Evolutionary conservation across 2,329 filamentous ascomycete species (phyloP), one percentile per base, ranked within the genome.

Genomic region (Byssothecium circinans): DNA sequence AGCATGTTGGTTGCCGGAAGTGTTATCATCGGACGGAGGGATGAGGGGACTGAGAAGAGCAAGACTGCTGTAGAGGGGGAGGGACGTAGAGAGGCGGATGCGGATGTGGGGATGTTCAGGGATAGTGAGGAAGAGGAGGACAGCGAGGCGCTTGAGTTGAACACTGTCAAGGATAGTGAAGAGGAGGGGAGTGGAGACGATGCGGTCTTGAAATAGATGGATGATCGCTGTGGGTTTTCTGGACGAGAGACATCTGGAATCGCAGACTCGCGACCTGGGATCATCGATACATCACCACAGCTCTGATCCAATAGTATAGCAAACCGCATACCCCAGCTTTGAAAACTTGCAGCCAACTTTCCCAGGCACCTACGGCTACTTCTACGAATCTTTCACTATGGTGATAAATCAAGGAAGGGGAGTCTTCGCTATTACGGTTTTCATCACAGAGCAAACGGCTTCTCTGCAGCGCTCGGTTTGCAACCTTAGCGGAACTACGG

Each of bases 11-110:
- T 91, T 1, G 85, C 81, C 0, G 88, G 88, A 2, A 91, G 88
- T 55, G 87, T 92, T 35, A 85, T 92, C 49, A 87, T 91, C 54
- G 88, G 88, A 2, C 77, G 81, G 45, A 82, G 88, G 58, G 85
- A 87, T 48, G 84, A 85, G 44, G 70, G 68, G 1, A 63, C 22
- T 3, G 36, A 10, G 22, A 25, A 8, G 8, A 25, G 23, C 12
- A 17, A 20, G 6, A n/a, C n/a, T n/a, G n/a, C 12, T n/a, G 20
- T 4, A 39, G 14, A 27, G 6, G 36, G 5, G 14, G 17, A 8
- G 53, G 2, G 59, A 55, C 2, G 54, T 51, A 5, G 66, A 61
- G 33, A 55, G 55, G 42, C 37, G 65, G 52, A 55, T 18, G 52
- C 47, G 18, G 54, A 58, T 20, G 50, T 45, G 2, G 52, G 53